phyloP scores from a whole-genome alignment of 495 filamentous ascomycete species.

The Neurospora discreta region DNA sequence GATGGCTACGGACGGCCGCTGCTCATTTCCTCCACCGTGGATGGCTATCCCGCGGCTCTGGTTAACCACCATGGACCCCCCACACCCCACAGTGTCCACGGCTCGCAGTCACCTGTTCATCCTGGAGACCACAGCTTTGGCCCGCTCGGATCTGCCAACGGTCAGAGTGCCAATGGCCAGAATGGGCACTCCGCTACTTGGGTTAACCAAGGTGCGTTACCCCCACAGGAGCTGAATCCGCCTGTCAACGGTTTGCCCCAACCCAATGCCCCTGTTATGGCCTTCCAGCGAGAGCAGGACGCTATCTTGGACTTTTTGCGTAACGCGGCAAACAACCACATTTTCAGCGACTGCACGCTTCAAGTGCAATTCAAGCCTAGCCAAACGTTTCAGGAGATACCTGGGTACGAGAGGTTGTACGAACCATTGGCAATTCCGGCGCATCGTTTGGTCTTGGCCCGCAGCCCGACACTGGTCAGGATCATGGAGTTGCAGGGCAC shows the following conservation, averaged over 20 bases:
- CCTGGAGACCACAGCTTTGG: slow-evolving; percentile 21
- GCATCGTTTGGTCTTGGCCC: slow-evolving; percentile 42
- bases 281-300: slow-evolving; percentile 17
- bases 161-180: slow-evolving; percentile 6
- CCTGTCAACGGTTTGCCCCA: slow-evolving; percentile 3
- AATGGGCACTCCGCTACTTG: not conserved
- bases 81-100: slow-evolving; percentile 44
- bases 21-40: slow-evolving; percentile 20
- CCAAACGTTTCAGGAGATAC: slow-evolving; percentile 32
- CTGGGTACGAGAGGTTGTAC: slow-evolving; percentile 26
- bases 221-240: slow-evolving; percentile 4
- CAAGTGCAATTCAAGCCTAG: slow-evolving; percentile 32
- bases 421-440: slow-evolving; percentile 29
- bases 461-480: slow-evolving; percentile 30
- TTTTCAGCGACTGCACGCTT: slow-evolving; percentile 39
- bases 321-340: slow-evolving; percentile 27
- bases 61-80: slow-evolving; percentile 33
- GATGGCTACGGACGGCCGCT: slow-evolving; percentile 26
- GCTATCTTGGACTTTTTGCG: slow-evolving; percentile 26
- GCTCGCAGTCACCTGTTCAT: slow-evolving; percentile 37
- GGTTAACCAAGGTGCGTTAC: not conserved
- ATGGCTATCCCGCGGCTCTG: slow-evolving; percentile 25
- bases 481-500: slow-evolving; percentile 11
- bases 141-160: slow-evolving; percentile 14
- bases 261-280: not conserved